Evolutionary conservation across 306 rosid genomes (phyloP).

Genomic region (Prunus salicina): DNA sequence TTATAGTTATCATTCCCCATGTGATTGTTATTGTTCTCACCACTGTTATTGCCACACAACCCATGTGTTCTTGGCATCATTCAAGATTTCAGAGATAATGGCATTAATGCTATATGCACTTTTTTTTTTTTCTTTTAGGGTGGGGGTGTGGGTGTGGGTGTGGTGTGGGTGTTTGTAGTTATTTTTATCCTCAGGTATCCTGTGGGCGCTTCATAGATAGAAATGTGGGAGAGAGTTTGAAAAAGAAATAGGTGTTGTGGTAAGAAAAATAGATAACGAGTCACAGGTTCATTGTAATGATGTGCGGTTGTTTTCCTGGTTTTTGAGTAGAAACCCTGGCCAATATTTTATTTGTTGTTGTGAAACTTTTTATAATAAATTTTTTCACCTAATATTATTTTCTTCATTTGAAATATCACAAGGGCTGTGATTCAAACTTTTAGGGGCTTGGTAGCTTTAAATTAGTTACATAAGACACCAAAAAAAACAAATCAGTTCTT

Average conservation of each 20-base stretch:
- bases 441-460: background rate
- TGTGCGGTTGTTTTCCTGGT: background rate
- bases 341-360: background rate
- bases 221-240: background rate
- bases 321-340: background rate
- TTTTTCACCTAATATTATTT: background rate
- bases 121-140: background rate
- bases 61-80: background rate
- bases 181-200: background rate
- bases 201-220: background rate
- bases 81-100: background rate
- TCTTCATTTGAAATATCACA: background rate
- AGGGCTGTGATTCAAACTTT: background rate
- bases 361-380: too few species aligned
- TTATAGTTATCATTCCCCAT: background rate
- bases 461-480: background rate
- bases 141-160: background rate
- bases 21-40: background rate
- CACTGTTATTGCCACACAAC: background rate
- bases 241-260: background rate
- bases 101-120: background rate
- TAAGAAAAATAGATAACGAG: background rate
- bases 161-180: background rate
- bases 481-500: background rate
- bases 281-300: background rate